Evolutionary conservation across 495 filamentous ascomycete genomes (phyloP), one percentile per base, ranked within the genome.

Genomic region (Articulospora tetracladia): DNA sequence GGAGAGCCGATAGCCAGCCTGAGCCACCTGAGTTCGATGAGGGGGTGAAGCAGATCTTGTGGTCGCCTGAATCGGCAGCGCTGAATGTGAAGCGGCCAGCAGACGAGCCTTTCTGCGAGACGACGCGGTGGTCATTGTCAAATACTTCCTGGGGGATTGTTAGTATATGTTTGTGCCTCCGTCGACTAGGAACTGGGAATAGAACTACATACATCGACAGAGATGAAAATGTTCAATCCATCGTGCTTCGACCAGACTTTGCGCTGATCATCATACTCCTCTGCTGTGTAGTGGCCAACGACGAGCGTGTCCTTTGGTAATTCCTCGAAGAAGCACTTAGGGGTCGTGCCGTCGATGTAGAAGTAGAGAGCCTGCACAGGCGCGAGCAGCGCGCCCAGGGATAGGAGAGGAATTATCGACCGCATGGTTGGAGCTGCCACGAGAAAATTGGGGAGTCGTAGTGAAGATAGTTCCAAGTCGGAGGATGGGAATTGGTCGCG

Each of bases 311-410:
- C 95, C 77, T 98, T 97, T 51, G 93, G 95, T 48, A 98, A 83
- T 74, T 98, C 95, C 79, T 98, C 94, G 76, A 89, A 97, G 86
- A 98, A 98, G 76, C 94, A 98, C 72, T 90, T 92, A 63, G 86
- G 83, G 64, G 79, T 77, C 17, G 83, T 81, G 64, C 88, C 89
- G 68, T 98, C 93, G 73, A 98, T 86, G 79, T 90, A 97, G 83
- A 98, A 97, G 84, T 96, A 92, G 58, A 98, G 84, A 39, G 91
- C 92, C 62, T 91, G 86, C 50, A 86, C 83, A 25, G 86, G 88
- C 17, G 80, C 53, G 19, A 84, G 57, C 60, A 77, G 67, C 49
- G 76, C 63, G 70, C 72, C 69, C 64, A 83, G 71, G 34, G 74
- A 74, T 27, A 81, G 75, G 52, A 84, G 71, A 23, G 77, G 72